Evolutionary conservation across 225 moss, liverwort and hornwort species (phyloP).

Genomic region (Climacium dendroides): DNA sequence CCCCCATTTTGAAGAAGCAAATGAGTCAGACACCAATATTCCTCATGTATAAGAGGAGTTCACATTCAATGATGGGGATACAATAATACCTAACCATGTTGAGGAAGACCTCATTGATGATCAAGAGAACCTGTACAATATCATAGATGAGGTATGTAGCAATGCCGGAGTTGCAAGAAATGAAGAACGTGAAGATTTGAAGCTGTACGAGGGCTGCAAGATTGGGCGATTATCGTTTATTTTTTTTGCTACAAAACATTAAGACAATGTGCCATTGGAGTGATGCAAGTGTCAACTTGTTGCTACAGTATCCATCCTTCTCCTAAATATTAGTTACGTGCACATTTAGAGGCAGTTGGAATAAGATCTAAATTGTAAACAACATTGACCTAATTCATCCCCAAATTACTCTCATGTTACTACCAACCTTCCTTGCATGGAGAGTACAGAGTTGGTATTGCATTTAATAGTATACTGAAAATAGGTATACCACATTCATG

Average conservation of each 20-base stretch:
- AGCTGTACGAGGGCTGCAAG: background rate
- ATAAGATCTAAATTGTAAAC: too few species aligned
- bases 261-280: background rate
- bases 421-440: too few species aligned
- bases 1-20: too few species aligned
- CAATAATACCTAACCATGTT: rapidly evolving
- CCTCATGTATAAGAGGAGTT: too few species aligned
- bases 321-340: too few species aligned
- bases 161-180: rapidly evolving
- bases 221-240: background rate
- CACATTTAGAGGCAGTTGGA: too few species aligned
- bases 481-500: too few species aligned
- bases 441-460: too few species aligned
- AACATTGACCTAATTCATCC: too few species aligned
- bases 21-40: rapidly evolving
- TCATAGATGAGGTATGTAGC: background rate
- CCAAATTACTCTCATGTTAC: too few species aligned
- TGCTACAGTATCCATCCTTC: background rate
- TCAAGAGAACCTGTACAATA: background rate
- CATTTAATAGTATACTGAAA: too few species aligned
- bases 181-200: rapidly evolving
- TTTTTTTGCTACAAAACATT: background rate
- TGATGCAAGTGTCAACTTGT: background rate
- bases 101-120: background rate
- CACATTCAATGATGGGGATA: too few species aligned